Conservation (phyloP, 768 basidiomycete genomes). For the Saitozyma sp. region DNA sequence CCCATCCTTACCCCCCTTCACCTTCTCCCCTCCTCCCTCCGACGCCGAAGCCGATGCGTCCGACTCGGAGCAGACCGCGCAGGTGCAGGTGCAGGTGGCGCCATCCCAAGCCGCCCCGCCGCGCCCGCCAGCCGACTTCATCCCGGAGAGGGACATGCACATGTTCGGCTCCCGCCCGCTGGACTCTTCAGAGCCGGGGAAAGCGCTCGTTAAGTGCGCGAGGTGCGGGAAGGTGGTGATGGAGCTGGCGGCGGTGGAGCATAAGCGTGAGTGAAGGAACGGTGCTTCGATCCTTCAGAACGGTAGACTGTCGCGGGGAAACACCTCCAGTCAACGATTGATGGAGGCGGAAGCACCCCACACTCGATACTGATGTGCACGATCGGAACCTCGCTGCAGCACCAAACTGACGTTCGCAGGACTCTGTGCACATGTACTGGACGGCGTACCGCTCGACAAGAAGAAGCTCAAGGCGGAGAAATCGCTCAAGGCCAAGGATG, state of each 20-base stretch:
- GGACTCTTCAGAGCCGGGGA: constrained; percentile 57
- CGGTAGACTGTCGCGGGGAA: no score
- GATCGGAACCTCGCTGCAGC: neutral
- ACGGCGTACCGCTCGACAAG: constrained; percentile 30
- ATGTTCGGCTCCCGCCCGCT: constrained; percentile 78
- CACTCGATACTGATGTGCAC: constrained; percentile 11
- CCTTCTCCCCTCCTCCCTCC: constrained; percentile 33
- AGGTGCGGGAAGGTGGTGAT: constrained; percentile 81
- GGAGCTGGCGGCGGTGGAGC: constrained; percentile 71
- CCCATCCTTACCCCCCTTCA: constrained; percentile 29
- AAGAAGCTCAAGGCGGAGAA: constrained; percentile 58
- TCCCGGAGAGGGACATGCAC: constrained; percentile 83
- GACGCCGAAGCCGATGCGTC: constrained; percentile 10
- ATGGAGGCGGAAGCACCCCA: no score
- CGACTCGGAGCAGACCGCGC: neutral
- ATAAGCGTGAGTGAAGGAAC: constrained; percentile 62
- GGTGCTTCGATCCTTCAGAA: no score
- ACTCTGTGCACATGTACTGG: constrained; percentile 38
- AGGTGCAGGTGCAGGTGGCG: neutral
- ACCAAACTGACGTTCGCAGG: constrained; percentile 12
- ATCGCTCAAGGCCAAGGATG: constrained; percentile 58
- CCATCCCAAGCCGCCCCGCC: constrained; percentile 51
- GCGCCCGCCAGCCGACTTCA: constrained; percentile 80
- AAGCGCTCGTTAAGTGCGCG: constrained; percentile 57
- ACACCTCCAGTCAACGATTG: no score